Evolutionary conservation across 768 basidiomycete genomes (phyloP), one percentile per base, ranked within the genome.

Genomic region (Asterophora lycoperdoides): DNA sequence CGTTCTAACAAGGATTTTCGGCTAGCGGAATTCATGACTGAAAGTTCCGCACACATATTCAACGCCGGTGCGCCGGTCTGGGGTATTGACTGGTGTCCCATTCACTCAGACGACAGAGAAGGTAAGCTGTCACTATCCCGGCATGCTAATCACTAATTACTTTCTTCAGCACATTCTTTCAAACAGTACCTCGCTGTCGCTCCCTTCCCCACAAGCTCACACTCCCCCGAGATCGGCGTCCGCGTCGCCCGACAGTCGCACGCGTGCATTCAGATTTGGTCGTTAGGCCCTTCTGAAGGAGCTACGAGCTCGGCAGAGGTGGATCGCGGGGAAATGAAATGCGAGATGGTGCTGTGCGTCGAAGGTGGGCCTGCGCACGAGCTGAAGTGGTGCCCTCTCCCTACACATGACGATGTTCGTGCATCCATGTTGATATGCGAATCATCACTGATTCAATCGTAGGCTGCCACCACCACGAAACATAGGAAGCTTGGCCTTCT

Each of bases 51-150:
- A 0, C 77, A 86, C 52, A 70, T 95, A 1, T 86, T 97, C 65
- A 89, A 86, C 53, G 86, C 89, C 0, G 96, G 96, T 5, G 88
- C 85, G 2, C 87, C 91, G 0, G 86, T 90, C n/a, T 91, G 88
- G 84, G 90, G 83, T 2, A 60, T 95, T 30, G 92, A 94, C 55
- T 98, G 94, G 94, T 93, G 93, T 64, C 95, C 96, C 3, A 80
- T 84, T 18, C 76, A 86, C 52, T 65, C 72, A 17, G 68, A 75
- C 30, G 81, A 83, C 41, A 74, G 81, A 33, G 53, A 68, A 41
- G 61, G 88, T 88, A 57, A 56, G 74, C 60, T 7, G 2, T 18
- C n/a, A 28, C 28, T 1, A 43, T 41, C 11, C 10, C 32, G 34
- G n/a, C 38, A 32, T 45, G 8, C 11, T 10, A n/a, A 10, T 33